Evolutionary conservation across 2,329 filamentous ascomycete species (phyloP).

Genomic region (Epichloe glyceriae): DNA sequence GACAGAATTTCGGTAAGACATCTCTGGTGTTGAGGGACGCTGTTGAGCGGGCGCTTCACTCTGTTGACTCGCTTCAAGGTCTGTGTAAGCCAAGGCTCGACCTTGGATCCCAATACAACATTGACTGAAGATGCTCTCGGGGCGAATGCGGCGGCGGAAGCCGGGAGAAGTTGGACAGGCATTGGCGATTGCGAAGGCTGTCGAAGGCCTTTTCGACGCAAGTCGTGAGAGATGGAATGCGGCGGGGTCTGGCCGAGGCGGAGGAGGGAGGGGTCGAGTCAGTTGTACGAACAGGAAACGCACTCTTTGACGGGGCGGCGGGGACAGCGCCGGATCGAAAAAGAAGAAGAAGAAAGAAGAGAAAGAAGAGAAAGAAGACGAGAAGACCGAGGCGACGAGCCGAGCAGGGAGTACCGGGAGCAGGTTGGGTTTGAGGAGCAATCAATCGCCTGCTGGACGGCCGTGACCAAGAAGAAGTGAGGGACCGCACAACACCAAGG

Average conservation of each 20-base stretch:
- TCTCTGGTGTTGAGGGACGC: constrained; percentile 85
- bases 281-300: constrained; percentile 2
- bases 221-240: not conserved
- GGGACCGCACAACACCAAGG: constrained; percentile 20
- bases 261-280: not conserved
- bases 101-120: constrained; percentile 81
- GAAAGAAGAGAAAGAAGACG: constrained; percentile 27
- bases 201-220: not conserved
- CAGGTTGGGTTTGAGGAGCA: constrained; percentile 6
- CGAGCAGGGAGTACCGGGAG: constrained; percentile 26
- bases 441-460: constrained; percentile 45
- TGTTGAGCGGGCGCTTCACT: constrained; percentile 94
- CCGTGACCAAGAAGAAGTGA: constrained; percentile 43
- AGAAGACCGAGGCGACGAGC: constrained; percentile 36
- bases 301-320: not conserved
- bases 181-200: constrained; percentile 33
- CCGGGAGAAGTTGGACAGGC: constrained; percentile 87
- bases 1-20: constrained; percentile 93
- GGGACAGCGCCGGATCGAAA: no score
- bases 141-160: constrained; percentile 91
- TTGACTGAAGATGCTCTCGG: constrained; percentile 82
- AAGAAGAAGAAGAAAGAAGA: constrained; percentile 27
- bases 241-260: not conserved
- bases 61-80: constrained; percentile 94
- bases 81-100: constrained; percentile 93